Evolutionary conservation across 2,329 filamentous ascomycete species (phyloP).

Genomic region (Geosmithia flava): DNA sequence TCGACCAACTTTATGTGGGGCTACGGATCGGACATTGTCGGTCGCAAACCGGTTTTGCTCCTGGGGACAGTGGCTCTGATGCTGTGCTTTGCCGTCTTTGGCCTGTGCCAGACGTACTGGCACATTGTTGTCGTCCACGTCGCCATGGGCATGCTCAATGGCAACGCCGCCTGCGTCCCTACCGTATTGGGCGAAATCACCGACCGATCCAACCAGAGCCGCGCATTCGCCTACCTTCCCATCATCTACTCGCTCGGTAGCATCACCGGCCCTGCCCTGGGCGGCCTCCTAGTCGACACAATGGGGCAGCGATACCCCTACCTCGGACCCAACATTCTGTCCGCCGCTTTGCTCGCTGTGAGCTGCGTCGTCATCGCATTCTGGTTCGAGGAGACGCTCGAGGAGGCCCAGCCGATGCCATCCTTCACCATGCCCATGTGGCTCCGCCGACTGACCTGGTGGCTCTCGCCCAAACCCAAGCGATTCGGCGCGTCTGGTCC

Average conservation of each 20-base stretch:
- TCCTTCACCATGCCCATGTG: neutral
- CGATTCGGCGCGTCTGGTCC: neutral
- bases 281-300: conserved; percentile 65
- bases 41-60: conserved; percentile 63
- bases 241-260: conserved; percentile 93
- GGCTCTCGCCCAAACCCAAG: conserved; percentile 10
- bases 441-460: conserved; percentile 21
- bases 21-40: conserved; percentile 50
- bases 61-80: conserved; percentile 74
- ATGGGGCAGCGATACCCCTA: conserved; percentile 61
- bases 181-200: conserved; percentile 93
- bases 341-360: conserved; percentile 56
- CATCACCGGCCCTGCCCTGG: conserved; percentile 86
- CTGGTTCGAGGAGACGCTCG: conserved; percentile 71
- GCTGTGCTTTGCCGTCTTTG: conserved; percentile 72
- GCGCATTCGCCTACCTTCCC: conserved; percentile 86
- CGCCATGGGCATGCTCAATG: conserved; percentile 86
- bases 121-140: conserved; percentile 79
- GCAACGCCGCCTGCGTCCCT: conserved; percentile 87
- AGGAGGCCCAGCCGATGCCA: conserved; percentile 8
- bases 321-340: conserved; percentile 69
- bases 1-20: conserved; percentile 65
- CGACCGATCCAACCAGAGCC: conserved; percentile 86
- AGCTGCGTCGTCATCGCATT: conserved; percentile 65
- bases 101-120: conserved; percentile 71